A percentile compares a stretch with the other conserved stretches of the same genome.
Conservation (phyloP, 257 asterid species). For the Solanum tacnaense region DNA sequence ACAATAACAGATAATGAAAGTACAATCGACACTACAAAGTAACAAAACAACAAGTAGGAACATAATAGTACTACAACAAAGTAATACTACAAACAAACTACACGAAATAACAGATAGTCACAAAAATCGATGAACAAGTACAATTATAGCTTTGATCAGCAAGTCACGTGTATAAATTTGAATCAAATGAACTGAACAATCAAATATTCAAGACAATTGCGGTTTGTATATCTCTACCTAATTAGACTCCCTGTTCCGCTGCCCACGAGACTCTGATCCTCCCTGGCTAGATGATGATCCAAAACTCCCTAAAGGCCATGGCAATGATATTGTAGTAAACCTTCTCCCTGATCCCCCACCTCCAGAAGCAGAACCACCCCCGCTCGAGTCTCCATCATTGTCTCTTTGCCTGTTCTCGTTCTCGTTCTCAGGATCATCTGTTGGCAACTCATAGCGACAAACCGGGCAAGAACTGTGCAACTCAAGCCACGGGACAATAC, state of each 20-base stretch:
- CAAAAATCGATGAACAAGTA: background rate
- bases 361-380: constrained; percentile 16
- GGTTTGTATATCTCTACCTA: background rate
- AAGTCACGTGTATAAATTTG: background rate
- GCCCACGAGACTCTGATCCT: constrained; percentile 17
- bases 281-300: constrained; percentile 35
- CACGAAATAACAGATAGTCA: background rate
- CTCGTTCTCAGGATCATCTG: constrained; percentile 73
- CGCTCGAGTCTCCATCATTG: constrained; percentile 5
- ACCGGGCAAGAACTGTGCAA: constrained; percentile 80
- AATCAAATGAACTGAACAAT: background rate
- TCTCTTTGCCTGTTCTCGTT: constrained; percentile 33
- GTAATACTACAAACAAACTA: background rate
- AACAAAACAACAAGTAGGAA: background rate
- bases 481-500: constrained; percentile 78
- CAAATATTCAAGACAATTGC: background rate
- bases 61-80: background rate
- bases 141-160: background rate
- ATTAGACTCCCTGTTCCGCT: constrained; percentile 15
- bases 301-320: constrained; percentile 33
- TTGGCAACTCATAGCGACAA: constrained; percentile 75
- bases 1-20: background rate
- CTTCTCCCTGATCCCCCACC: constrained; percentile 24
- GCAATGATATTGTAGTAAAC: constrained; percentile 32
- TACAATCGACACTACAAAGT: background rate